A percentile compares a stretch with the other conserved stretches of the same genome.
Conservation (phyloP, 1,284 basidiomycete genomes). For the Cronartium quercuum region DNA sequence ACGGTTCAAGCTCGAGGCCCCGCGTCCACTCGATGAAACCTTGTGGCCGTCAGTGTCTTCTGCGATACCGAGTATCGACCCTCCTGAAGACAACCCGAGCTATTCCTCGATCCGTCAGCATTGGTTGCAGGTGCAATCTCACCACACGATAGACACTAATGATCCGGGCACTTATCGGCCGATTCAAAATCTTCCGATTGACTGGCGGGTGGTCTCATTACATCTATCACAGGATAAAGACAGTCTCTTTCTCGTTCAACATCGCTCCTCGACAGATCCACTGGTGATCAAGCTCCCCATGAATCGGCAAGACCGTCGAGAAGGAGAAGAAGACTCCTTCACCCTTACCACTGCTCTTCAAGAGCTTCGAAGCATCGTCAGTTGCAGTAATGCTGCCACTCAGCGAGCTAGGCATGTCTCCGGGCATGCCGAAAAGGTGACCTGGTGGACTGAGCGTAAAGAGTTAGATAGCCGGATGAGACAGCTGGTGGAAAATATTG, state of each 20-base stretch:
- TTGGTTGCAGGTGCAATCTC: conserved; percentile 12
- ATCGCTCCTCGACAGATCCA: conserved; percentile 56
- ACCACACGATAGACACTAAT: conserved; percentile 21
- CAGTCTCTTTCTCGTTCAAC: conserved; percentile 75
- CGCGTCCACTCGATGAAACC: conserved; percentile 49
- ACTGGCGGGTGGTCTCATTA: conserved; percentile 82
- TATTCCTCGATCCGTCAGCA: background rate
- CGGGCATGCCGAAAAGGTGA: conserved; percentile 50
- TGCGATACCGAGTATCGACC: background rate
- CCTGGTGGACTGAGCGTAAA: conserved; percentile 79
- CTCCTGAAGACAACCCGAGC: background rate
- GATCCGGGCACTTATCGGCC: conserved; percentile 11
- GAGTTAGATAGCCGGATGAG: conserved; percentile 70
- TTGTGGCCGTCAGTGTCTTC: conserved; percentile 15
- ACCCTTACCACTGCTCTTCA: conserved; percentile 66
- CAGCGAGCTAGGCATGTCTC: conserved; percentile 66
- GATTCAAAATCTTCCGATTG: conserved; percentile 58
- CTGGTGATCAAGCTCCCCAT: conserved; percentile 83
- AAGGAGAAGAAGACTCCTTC: conserved; percentile 66
- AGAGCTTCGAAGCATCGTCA: conserved; percentile 73
- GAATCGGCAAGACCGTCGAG: conserved; percentile 66
- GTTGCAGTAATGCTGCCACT: conserved; percentile 67
- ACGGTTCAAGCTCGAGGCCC: conserved; percentile 55
- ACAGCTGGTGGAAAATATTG: conserved; percentile 72
- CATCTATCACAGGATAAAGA: conserved; percentile 72